Base-by-base conservation (phyloP, 2,329 filamentous ascomycete species). In the Penicillium occitanis region DNA sequence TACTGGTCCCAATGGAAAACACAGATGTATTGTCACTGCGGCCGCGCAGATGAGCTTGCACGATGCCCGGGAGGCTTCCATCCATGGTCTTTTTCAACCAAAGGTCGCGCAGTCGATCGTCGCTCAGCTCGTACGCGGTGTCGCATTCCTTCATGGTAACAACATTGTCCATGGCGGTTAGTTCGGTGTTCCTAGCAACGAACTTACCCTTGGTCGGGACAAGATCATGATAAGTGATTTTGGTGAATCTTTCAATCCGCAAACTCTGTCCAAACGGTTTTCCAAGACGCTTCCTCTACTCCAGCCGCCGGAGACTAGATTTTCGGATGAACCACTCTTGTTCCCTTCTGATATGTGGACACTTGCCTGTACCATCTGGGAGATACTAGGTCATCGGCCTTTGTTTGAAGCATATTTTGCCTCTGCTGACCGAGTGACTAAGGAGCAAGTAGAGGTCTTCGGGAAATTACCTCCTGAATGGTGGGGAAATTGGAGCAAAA, bases 271-370 rank as follows among this genome's bases (percentile, higher is more conserved):
- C 11, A n/a, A 42, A 46, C 30, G 33, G n/a, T 60, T 25, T 28
- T 65, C 57, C 5, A 67, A 65, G 50, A 62, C 62, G 13, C 67
- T 60, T 13, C 28, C 28, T 35, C 22, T 60, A 2, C 25, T 63
- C 17, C 42, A 44, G 51, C 68, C 69, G 22, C 69, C 68, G 3
- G 64, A 69, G 53, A 50, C 53, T 13, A 33, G 25, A 44, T 58
- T 14, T 48, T 57, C 35, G 17, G 53, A 66, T 59, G 58, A 69
- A 8, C 64, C 75, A 2, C 73, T 79, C 40, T 73, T 73, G 4
- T 75, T 74, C 37, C 28, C 71, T 11, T 74, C 72, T 3, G 76
- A 80, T 63, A 75, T 77, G 13, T 79, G 76, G 76, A 78, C 74
- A 19, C 71, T 79, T 19, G 73, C 68, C 0, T 79, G 75, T 60